Conservation (phyloP, 2,329 filamentous ascomycete genomes). For the Penicillium sp. region DNA sequence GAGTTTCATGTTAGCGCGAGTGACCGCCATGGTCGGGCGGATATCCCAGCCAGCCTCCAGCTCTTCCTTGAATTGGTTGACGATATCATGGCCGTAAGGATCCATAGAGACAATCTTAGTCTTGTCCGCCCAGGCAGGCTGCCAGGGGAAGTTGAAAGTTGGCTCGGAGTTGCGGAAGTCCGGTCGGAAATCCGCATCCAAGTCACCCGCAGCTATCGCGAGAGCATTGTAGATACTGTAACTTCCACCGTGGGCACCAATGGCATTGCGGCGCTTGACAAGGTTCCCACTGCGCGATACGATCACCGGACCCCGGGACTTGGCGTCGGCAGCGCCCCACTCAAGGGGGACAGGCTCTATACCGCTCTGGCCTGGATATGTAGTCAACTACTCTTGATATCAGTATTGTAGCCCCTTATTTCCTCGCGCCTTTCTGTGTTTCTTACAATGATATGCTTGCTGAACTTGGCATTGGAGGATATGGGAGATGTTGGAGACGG, state of each 20-base stretch:
- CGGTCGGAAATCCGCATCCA: conserved; percentile 76
- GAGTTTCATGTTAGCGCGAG: conserved; percentile 93
- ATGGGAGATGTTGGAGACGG: conserved; percentile 22
- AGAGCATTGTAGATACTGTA: conserved; percentile 96
- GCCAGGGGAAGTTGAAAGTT: conserved; percentile 82
- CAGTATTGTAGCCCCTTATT: conserved; percentile 5
- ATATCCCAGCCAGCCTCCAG: conserved; percentile 73
- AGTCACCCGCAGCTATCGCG: conserved; percentile 85
- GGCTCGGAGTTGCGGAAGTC: conserved; percentile 86
- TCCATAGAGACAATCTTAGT: conserved; percentile 99
- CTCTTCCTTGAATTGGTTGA: conserved; percentile 72
- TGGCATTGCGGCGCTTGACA: conserved; percentile 49
- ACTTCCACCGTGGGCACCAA: conserved; percentile 78
- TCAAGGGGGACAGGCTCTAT: conserved; percentile 86
- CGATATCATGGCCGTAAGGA: conserved; percentile 84
- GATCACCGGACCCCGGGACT: conserved; percentile 78
- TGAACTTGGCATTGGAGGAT: conserved; percentile 27
- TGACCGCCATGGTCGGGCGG: conserved; percentile 86
- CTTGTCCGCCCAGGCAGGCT: conserved; percentile 81
- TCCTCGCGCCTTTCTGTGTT: background rate
- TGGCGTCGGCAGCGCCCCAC: conserved; percentile 78
- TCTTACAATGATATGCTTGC: conserved; percentile 38
- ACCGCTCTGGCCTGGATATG: conserved; percentile 90
- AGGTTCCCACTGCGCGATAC: conserved; percentile 55
- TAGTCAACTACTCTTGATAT: conserved; percentile 55